Conservation (phyloP, 2,329 filamentous ascomycete genomes). For the Diaporthe longicolla region DNA sequence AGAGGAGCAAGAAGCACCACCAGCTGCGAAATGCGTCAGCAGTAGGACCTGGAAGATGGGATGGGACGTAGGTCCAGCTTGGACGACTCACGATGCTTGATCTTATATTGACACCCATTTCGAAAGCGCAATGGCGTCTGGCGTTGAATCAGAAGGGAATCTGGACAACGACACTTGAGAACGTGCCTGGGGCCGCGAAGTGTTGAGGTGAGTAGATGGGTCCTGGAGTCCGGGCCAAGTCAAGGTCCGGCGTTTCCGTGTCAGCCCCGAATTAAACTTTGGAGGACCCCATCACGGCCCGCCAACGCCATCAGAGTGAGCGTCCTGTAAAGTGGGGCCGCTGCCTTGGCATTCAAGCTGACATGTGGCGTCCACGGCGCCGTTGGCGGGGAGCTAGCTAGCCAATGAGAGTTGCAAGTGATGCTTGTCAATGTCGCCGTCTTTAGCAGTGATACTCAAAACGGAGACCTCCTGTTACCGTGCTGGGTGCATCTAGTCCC, state of each 20-base stretch:
- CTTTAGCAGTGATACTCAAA: too few species aligned
- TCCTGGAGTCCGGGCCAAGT: neutral
- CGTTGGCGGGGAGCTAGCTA: too few species aligned
- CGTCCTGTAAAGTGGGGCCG: neutral
- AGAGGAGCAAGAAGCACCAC: conserved; percentile 8
- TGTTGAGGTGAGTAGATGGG: too few species aligned
- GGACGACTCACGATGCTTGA: neutral
- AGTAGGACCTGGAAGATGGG: neutral
- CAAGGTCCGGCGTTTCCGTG: neutral
- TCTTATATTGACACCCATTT: conserved; percentile 11
- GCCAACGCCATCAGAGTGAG: neutral
- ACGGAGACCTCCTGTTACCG: too few species aligned
- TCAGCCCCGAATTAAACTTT: neutral
- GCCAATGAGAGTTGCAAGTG: too few species aligned
- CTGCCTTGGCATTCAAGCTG: neutral
- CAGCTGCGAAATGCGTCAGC: conserved; percentile 2
- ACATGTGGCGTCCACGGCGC: neutral
- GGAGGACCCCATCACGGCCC: neutral
- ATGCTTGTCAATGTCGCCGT: too few species aligned
- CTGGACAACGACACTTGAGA: neutral
- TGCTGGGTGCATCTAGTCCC: too few species aligned
- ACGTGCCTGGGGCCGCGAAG: too few species aligned
- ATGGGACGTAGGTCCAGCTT: too few species aligned
- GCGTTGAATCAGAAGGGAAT: neutral
- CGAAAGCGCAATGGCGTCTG: neutral